Conservation (phyloP, 345 rosid species). For the Populus alba region DNA sequence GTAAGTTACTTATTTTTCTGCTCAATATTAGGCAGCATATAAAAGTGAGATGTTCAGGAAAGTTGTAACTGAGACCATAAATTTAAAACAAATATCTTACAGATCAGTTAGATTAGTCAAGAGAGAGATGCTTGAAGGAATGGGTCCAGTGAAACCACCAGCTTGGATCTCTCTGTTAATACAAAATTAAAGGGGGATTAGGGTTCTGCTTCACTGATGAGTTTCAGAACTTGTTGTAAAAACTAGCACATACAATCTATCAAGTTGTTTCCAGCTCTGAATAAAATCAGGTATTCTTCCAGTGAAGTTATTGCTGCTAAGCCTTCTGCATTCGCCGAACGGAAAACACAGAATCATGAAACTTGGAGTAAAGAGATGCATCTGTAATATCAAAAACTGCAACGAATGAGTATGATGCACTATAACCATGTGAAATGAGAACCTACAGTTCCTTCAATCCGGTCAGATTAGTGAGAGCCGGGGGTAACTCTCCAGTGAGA, state of each 20-base stretch:
- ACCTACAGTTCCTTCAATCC: slow-evolving; percentile 9
- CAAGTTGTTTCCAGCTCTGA: slow-evolving; percentile 8
- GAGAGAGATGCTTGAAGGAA: slow-evolving; percentile 7
- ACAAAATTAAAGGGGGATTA: not conserved
- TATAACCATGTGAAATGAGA: not conserved
- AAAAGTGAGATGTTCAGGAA: not conserved
- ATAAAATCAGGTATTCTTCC: slow-evolving; percentile 15
- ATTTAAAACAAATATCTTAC: slow-evolving; percentile 4
- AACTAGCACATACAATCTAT: not conserved
- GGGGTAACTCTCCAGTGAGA: slow-evolving; percentile 17
- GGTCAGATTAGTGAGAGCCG: slow-evolving; percentile 7
- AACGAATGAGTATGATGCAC: not conserved
- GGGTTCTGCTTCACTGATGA: not conserved
- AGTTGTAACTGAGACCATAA: not conserved
- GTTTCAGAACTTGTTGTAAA: not conserved
- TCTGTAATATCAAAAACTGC: not conserved
- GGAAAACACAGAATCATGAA: not conserved
- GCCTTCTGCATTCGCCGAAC: slow-evolving; percentile 9
- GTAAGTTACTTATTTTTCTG: slow-evolving; percentile 17
- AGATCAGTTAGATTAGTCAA: slow-evolving; percentile 5
- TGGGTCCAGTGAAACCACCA: slow-evolving; percentile 20
- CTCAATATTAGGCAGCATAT: not conserved
- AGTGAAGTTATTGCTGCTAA: slow-evolving; percentile 13
- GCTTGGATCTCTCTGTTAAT: slow-evolving; percentile 17
- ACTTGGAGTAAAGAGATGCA: not conserved